Conservation (phyloP, 352 stramenopile genomes). For the Globisporangium sylvaticum region DNA sequence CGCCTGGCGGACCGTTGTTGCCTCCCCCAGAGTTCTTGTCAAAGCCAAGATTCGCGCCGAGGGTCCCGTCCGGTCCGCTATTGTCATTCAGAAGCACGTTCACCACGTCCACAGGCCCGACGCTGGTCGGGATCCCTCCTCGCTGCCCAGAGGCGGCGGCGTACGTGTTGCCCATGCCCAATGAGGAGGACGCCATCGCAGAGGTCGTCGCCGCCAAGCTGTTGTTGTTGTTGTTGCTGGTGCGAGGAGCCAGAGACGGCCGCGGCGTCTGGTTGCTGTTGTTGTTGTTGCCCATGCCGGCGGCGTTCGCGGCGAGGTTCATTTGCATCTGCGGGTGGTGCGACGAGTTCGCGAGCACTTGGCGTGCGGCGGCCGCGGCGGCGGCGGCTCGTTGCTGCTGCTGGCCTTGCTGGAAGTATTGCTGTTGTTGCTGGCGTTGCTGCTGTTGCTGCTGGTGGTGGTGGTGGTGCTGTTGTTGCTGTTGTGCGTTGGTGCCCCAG, state of each 20-base stretch:
- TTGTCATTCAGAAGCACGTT: conserved; percentile 11
- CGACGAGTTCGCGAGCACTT: conserved; percentile 14
- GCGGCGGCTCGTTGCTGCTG: conserved; percentile 15
- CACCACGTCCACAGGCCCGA: conserved; percentile 7
- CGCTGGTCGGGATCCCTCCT: not conserved
- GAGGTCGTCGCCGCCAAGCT: conserved; percentile 2
- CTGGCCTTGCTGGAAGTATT: conserved; percentile 17
- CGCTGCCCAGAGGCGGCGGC: not conserved
- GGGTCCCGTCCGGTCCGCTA: not conserved
- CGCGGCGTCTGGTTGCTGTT: conserved; percentile 12
- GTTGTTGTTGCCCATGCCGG: conserved; percentile 7
- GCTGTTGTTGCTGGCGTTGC: conserved; percentile 18
- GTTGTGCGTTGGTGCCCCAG: conserved; percentile 6
- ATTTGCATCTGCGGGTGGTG: conserved; percentile 17
- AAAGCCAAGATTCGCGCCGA: conserved; percentile 11
- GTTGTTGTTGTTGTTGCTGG: conserved; percentile 2
- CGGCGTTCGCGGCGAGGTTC: conserved; percentile 5
- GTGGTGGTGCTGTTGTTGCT: conserved; percentile 19
- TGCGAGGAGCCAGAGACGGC: conserved; percentile 13
- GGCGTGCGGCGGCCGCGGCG: conserved; percentile 7
- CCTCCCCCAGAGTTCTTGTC: conserved; percentile 10
- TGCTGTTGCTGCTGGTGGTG: conserved; percentile 12
- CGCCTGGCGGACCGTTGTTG: not conserved
- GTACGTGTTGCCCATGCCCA: conserved; percentile 12
- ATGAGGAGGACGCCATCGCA: conserved; percentile 1